phyloP scores from a whole-genome alignment of 441 rosid genomes.

The Metrosideros polymorpha region DNA sequence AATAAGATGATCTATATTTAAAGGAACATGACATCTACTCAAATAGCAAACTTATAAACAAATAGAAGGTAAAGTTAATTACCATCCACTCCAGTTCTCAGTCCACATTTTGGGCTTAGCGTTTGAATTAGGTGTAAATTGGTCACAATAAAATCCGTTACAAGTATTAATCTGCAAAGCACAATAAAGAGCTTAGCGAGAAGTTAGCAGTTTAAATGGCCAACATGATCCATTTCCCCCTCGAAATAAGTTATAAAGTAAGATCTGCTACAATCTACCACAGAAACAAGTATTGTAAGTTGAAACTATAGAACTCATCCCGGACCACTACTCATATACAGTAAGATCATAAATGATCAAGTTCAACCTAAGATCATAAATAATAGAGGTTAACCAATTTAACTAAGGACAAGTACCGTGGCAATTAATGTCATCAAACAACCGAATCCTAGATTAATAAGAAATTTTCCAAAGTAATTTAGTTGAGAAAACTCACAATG shows the following conservation, averaged over 20 bases:
- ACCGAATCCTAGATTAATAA: neutral
- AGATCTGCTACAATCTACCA: neutral
- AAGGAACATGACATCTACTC: neutral
- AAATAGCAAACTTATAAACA: neutral
- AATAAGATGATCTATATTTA: neutral
- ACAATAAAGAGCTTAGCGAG: neutral
- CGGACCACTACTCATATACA: neutral
- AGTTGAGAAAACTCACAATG: constrained; percentile 29
- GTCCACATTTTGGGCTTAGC: constrained; percentile 74
- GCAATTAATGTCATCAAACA: neutral
- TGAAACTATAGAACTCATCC: neutral
- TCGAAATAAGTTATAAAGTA: neutral
- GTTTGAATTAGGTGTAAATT: constrained; percentile 65
- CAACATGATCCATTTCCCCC: neutral
- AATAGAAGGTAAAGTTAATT: neutral
- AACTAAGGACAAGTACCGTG: neutral
- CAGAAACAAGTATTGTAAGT: neutral
- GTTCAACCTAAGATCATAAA: neutral
- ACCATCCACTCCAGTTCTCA: constrained; percentile 84
- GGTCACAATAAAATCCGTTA: constrained; percentile 73
- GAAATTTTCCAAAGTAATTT: neutral
- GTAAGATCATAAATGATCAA: neutral
- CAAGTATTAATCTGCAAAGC: constrained; percentile 59
- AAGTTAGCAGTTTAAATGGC: neutral
- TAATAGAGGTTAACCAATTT: neutral